Percentiles rank a stretch among this genome's conserved stretches.
These are phyloP conservation scores for Penicillium sumatraense DNA, from an alignment of 2,329 filamentous ascomycete genomes.

Conservation along the genomic window DNA sequence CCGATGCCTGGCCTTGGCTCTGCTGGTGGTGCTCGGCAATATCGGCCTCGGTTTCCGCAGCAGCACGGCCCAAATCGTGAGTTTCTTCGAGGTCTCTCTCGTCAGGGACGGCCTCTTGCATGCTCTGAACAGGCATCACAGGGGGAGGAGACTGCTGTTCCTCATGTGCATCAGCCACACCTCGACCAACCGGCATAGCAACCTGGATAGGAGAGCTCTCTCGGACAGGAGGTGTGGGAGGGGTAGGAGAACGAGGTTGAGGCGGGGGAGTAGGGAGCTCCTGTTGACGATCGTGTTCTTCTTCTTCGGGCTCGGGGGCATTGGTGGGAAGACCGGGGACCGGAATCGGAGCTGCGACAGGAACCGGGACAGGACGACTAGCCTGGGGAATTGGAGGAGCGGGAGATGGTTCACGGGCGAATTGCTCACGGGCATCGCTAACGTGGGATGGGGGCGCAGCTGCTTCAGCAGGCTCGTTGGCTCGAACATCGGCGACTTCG, in stretches of 20 bases:
- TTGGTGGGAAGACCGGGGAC: conserved; percentile 72
- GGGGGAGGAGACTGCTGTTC: conserved; percentile 47
- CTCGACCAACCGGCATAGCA: conserved; percentile 80
- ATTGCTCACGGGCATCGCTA: conserved; percentile 77
- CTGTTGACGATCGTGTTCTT: conserved; percentile 45
- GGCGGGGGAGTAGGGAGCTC: conserved; percentile 44
- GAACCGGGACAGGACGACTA: conserved; percentile 73
- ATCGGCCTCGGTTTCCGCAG: conserved; percentile 61
- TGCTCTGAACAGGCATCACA: conserved; percentile 64
- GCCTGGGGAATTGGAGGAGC: conserved; percentile 66
- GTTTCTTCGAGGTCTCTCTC: conserved; percentile 70
- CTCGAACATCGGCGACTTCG: conserved; percentile 67
- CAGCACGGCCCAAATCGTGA: conserved; percentile 65
- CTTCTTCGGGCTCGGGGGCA: conserved; percentile 55
- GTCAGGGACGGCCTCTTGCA: conserved; percentile 65
- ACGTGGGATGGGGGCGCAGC: conserved; percentile 67
- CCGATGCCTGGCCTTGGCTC: no score
- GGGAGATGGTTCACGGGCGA: conserved; percentile 69
- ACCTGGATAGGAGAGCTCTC: conserved; percentile 79
- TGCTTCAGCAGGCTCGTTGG: conserved; percentile 48
- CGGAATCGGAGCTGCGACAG: conserved; percentile 69
- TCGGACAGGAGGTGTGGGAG: conserved; percentile 55
- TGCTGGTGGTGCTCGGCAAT: conserved; percentile 54
- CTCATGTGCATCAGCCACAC: conserved; percentile 49
- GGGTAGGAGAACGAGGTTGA: conserved; percentile 53